A percentile compares a stretch with the other conserved stretches of the same genome.
Evolutionary conservation across 768 basidiomycete species (phyloP).

Genomic region (Mycena sanguinolenta): DNA sequence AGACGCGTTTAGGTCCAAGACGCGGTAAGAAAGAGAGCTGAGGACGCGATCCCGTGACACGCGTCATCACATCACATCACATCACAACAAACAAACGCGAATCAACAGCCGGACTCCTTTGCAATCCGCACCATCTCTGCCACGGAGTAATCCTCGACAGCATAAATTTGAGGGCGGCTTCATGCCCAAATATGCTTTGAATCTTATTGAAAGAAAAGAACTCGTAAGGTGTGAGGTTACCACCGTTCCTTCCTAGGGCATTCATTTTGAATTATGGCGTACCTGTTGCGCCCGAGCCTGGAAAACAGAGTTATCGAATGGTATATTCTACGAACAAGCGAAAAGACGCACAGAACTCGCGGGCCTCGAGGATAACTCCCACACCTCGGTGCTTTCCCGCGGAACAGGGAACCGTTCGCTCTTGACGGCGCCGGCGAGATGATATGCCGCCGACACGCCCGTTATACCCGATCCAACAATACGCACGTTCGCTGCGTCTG

Average conservation of each 20-base stretch:
- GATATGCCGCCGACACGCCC: constrained; percentile 81
- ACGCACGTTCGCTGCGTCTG: constrained; percentile 74
- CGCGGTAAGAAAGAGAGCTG: neutral
- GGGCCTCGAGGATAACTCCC: constrained; percentile 81
- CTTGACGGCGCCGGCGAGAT: constrained; percentile 61
- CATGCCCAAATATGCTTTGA: constrained; percentile 9
- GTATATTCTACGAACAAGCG: neutral
- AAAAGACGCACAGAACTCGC: constrained; percentile 81
- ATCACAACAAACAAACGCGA: neutral
- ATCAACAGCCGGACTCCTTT: constrained; percentile 11
- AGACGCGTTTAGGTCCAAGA: no score
- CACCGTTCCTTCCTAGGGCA: constrained; percentile 33
- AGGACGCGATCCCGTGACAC: neutral
- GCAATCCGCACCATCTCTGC: constrained; percentile 34
- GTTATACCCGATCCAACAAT: constrained; percentile 88
- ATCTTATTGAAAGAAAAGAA: constrained; percentile 14
- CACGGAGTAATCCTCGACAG: constrained; percentile 28
- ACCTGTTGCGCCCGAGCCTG: constrained; percentile 89
- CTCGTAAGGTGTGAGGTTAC: constrained; percentile 33
- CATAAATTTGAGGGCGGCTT: constrained; percentile 21
- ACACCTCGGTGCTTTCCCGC: constrained; percentile 42
- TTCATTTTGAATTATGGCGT: constrained; percentile 4
- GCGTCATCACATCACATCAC: neutral
- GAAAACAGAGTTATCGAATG: neutral
- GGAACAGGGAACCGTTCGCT: constrained; percentile 27